A percentile compares a stretch with the other conserved stretches of the same genome.
Conservation (phyloP, 192 early-diverging fungal species). For the Coemansia sp. region DNA sequence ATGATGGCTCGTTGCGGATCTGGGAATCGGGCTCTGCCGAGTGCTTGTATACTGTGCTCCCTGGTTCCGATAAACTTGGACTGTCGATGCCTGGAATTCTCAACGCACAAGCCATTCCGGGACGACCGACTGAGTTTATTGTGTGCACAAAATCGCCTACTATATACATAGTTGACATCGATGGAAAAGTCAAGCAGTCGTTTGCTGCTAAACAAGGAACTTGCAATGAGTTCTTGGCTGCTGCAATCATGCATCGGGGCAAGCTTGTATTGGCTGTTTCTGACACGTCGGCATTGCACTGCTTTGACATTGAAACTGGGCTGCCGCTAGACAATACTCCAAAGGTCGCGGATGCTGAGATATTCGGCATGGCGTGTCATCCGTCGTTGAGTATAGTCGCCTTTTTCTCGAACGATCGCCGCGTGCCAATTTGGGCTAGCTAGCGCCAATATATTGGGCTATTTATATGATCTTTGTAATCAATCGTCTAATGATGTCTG, state of each 20-base stretch:
- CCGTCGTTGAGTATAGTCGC: conserved; percentile 77
- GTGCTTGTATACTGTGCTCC: conserved; percentile 64
- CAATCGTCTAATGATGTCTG: too few species aligned
- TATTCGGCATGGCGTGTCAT: conserved; percentile 79
- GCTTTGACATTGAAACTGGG: conserved; percentile 69
- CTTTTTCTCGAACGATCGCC: conserved; percentile 40
- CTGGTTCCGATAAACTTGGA: conserved; percentile 55
- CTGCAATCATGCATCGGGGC: conserved; percentile 72
- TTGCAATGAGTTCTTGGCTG: conserved; percentile 60
- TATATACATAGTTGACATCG: conserved; percentile 68
- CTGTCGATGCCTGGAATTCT: conserved; percentile 47
- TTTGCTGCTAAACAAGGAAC: conserved; percentile 52
- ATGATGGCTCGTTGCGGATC: conserved; percentile 82
- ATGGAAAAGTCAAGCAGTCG: conserved; percentile 61
- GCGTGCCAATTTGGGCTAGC: conserved; percentile 37
- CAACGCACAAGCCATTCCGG: conserved; percentile 67
- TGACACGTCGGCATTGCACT: conserved; percentile 69
- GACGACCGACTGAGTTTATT: conserved; percentile 66
- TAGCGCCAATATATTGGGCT: neutral
- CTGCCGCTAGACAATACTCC: conserved; percentile 12
- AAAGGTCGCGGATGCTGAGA: conserved; percentile 65
- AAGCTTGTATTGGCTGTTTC: conserved; percentile 79
- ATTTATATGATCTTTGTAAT: neutral
- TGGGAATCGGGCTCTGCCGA: conserved; percentile 84
- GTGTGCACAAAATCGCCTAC: conserved; percentile 78